Evolutionary conservation across 2,329 filamentous ascomycete genomes (phyloP), one percentile per base, ranked within the genome.

Genomic region (Talaromyces amestolkiae): DNA sequence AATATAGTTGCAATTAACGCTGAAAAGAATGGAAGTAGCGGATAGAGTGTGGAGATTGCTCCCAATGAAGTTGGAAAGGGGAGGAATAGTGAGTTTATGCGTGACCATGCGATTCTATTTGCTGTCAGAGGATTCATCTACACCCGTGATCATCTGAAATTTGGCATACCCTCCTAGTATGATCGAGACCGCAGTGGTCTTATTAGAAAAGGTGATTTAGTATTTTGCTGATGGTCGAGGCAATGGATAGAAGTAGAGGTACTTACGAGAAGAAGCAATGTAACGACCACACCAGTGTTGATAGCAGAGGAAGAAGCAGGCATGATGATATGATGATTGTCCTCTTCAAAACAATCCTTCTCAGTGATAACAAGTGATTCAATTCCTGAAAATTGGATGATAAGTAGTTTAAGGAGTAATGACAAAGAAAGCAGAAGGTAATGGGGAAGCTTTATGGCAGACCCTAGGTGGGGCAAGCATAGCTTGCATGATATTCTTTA

Each of bases 161-260:
- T 54, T 39, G 31, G 67, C 68, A 59, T 63, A 72, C 70, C 67
- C 69, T 65, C 70, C 68, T 37, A 72, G 66, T 31, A 70, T 61
- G 19, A 68, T 63, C 10, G 65, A 67, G 37, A 66, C 33, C 11
- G 22, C 61, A 45, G 58, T 59, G 15, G 39, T 37, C 65, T 67
- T n/a, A n/a, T 65, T 7, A 15, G 7, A 58, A 13, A 22, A 11
- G n/a, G 17, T 24, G 5, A 1, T 56, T 54, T 22, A 56, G 33
- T 22, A 56, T 3, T 2, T 24, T 35, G 31, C 9, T 35, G n/a
- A 54, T 15, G 87, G 33, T 82, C 91, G 71, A 91, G 91, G 69
- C 86, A 89, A 60, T 88, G 87, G 53, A 81, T 91, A 39, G 91
- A 87, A 85, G 89, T 87, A 83, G 87, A 85, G 74, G 83, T 81